A percentile compares a stretch with the other conserved stretches of the same genome.
These are phyloP conservation scores for Phytopythium chamaehyphon DNA, from an alignment of 352 stramenopile species.

Conservation along the genomic window DNA sequence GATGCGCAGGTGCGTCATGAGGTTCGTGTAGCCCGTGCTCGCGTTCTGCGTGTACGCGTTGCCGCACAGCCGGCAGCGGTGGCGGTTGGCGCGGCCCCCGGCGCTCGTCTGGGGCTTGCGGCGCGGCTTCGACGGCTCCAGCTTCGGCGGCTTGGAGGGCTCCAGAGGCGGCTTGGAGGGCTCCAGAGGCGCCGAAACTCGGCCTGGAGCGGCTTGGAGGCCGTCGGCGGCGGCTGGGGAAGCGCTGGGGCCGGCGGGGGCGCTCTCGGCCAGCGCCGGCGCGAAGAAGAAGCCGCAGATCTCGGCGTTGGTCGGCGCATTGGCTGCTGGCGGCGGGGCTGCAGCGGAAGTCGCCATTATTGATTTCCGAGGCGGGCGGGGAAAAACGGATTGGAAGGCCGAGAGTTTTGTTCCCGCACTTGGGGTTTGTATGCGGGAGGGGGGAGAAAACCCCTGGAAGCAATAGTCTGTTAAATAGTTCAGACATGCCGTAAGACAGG, in stretches of 20 bases:
- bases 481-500: too few species aligned
- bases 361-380: too few species aligned
- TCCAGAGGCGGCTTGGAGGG: too few species aligned
- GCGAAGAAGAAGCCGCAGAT: slow-evolving; percentile 40
- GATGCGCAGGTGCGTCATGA: slow-evolving; percentile 33
- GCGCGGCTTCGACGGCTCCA: too few species aligned
- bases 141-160: too few species aligned
- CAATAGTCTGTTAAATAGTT: too few species aligned
- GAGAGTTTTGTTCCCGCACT: too few species aligned
- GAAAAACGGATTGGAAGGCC: too few species aligned
- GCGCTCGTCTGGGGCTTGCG: neutral
- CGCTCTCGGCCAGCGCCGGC: slow-evolving; percentile 11
- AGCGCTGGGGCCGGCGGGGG: neutral
- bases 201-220: too few species aligned
- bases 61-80: slow-evolving; percentile 27
- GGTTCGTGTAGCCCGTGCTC: slow-evolving; percentile 34
- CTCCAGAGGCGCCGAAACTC: too few species aligned
- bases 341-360: neutral
- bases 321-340: neutral
- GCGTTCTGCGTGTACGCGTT: slow-evolving; percentile 27
- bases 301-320: slow-evolving; percentile 16
- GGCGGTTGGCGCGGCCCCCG: slow-evolving; percentile 18
- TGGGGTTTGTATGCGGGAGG: too few species aligned
- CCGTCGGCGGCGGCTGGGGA: neutral
- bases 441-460: too few species aligned